Base-by-base conservation (phyloP, 164 flowering plant species). In the Piper betle region DNA sequence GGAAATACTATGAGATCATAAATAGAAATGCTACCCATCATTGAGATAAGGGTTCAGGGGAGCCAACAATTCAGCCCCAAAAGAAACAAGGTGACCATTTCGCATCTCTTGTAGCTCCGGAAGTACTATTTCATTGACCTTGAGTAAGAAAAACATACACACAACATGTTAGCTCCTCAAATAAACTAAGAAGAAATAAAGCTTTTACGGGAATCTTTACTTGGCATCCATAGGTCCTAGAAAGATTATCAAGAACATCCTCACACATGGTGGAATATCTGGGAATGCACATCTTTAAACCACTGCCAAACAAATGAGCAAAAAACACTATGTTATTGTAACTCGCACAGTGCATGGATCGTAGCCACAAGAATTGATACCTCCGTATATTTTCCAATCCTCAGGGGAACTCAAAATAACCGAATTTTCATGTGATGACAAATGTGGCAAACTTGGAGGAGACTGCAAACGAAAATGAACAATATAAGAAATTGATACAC, bases 101-200 rank as follows among this genome's bases (percentile, higher is more conserved):
- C 84, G 87, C 99, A 93, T 84, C 74, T 88, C 87, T 42, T 64
- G 76, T 60, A 93, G 74, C 80, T 93, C 99, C 15, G 99, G 99
- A 66, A 90, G 74, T 42, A 75, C 81, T 66, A 93, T 80, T 76
- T 93, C 99, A 60, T 71, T 70, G 39, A 73, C 72, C 98, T 91
- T 75, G 59, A 68, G 15, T 55, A 64, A 56, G 57, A 60, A 19
- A 66, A 56, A 61, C 19, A 39, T 6, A 61, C 50, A n/a, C 11
- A 66, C 19, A 52, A 52, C 16, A 39, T 59, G 65, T 38, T 57
- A 18, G 33, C 37, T 15, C 5, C 4, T 37, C 5, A 13, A 13
- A 39, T 17, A 12, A 39, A 58, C 37, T 12, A 39, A n/a, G 11
- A 19, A 12, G 16, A 15, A 15, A 25, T 25, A 25, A 25, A 25